A percentile compares a stretch with the other conserved stretches of the same genome.
phyloP scores from a whole-genome alignment of 306 rosid species.

The Castanea crenata region DNA sequence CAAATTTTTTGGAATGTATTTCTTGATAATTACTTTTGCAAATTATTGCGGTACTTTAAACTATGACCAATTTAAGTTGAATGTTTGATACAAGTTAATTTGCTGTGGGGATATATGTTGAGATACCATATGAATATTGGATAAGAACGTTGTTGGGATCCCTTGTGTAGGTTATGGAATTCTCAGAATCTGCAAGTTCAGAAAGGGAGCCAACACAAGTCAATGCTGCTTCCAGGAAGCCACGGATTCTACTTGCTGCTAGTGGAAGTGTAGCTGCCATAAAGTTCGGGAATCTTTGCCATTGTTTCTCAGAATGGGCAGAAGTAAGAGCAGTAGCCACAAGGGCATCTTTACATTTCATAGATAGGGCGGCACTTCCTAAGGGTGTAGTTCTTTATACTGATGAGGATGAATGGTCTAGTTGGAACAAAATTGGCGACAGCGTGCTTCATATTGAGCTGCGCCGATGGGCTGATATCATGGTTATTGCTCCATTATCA shows the following conservation, averaged over 20 bases:
- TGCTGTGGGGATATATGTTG: background rate
- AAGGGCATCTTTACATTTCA: constrained; percentile 52
- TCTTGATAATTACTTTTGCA: background rate
- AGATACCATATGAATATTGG: background rate
- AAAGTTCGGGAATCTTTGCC: constrained; percentile 58
- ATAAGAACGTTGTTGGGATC: constrained; percentile 30
- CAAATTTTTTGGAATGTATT: background rate
- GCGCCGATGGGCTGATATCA: constrained; percentile 77
- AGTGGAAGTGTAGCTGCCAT: constrained; percentile 75
- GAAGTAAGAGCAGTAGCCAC: constrained; percentile 70
- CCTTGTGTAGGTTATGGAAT: constrained; percentile 43
- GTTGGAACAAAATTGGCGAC: constrained; percentile 72
- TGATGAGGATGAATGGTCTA: constrained; percentile 63
- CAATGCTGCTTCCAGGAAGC: constrained; percentile 50
- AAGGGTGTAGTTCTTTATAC: constrained; percentile 32
- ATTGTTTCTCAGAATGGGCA: constrained; percentile 68
- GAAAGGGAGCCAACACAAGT: constrained; percentile 30
- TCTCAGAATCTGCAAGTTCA: constrained; percentile 37
- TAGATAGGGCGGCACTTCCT: constrained; percentile 49
- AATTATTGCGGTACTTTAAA: background rate
- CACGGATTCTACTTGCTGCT: constrained; percentile 77
- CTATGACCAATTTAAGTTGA: background rate
- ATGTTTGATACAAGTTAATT: background rate
- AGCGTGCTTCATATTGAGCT: constrained; percentile 75
- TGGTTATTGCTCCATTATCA: constrained; percentile 88